Evolutionary conservation across 148 eudicot genomes (phyloP), one percentile per base, ranked within the genome.

Genomic region (Cornus suecica): DNA sequence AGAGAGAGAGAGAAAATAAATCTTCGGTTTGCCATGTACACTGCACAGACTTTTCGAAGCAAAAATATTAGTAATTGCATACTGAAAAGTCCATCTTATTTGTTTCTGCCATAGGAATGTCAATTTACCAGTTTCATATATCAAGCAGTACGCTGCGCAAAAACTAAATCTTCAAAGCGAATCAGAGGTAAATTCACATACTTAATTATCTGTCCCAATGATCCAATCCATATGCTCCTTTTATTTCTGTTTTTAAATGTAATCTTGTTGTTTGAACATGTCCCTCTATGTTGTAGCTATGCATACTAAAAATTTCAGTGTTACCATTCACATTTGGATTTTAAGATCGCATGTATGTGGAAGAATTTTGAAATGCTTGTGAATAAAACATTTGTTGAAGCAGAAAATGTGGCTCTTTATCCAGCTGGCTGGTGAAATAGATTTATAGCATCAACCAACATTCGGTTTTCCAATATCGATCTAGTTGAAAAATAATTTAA

Each of bases 121-220:
- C 10, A 71, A 23, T 70, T 6, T 71, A 9, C 77, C 80, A 10
- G 74, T 71, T 75, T 82, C 79, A 15, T 66, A 24, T 26, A 68
- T 82, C 63, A 67, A 72, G 1, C 75, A 79, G 74, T 82, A 75
- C 69, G 29, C 79, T 56, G 78, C 34, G 56, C 30, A 61, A 42
- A 82, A 82, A 75, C 68, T 82, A 62, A 74, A 54, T 31, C 85
- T 82, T 71, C 4, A 32, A 3, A 75, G 66, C 31, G 82, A 82
- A 72, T 79, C 63, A n/a, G 85, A 82, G 85, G 85, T 79, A 72
- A 48, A 2, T 65, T 65, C 5, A 25, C 3, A 23, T 28, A 23
- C 25, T 10, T 16, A 11, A 27, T 22, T 18, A 16, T 27, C 68
- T 30, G 8, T 34, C 25, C 4, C 32, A 73, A 32, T 32, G 14